Base-by-base conservation (phyloP, 805 yeast genomes). In the Wickerhamiella siamensis region DNA sequence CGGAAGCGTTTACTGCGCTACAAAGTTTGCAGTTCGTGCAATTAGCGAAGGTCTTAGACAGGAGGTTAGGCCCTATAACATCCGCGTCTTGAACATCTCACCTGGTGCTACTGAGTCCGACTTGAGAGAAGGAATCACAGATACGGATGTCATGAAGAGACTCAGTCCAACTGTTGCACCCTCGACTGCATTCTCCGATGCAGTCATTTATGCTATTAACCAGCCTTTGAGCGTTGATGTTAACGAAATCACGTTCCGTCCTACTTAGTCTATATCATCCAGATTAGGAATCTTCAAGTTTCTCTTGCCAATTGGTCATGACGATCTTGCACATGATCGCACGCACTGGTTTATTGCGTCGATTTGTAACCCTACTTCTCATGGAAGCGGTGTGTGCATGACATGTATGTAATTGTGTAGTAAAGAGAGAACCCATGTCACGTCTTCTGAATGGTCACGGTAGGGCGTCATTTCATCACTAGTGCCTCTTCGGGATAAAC, bases 81-180 rank as follows among this genome's bases (percentile, higher is more conserved):
- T 78, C 53, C 67, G 84, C 53, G 73, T 77, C 41, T 69, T 77
- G 46, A 83, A 77, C 57, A 67, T 78, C 40, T 77, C 77, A 49
- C 84, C 84, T n/a, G 84, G 84, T 53, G 74, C 73, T 42, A 83
- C 77, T 38, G 83, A 77, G 54, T 77, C 84, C 37, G 84, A 78
- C 54, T 78, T 78, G 5, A 16, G 21, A 29, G 12, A 12, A n/a
- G 27, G 6, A 3, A 16, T 36, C 14, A 20, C 18, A 4, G 38
- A 24, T 16, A 26, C n/a, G n/a, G 22, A 36, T 15, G 3, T n/a
- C 6, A 24, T 24, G 29, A 24, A 24, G 29, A 6, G 6, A 12
- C 8, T 9, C 18, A 16, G 15, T 26, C 20, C 12, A 4, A 20
- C n/a, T 5, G 26, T 27, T 3, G 19, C 24, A n/a, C 38, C 31